Evolutionary conservation across 163 green algal genomes (phyloP).

Genomic region (Volvox carteri): DNA sequence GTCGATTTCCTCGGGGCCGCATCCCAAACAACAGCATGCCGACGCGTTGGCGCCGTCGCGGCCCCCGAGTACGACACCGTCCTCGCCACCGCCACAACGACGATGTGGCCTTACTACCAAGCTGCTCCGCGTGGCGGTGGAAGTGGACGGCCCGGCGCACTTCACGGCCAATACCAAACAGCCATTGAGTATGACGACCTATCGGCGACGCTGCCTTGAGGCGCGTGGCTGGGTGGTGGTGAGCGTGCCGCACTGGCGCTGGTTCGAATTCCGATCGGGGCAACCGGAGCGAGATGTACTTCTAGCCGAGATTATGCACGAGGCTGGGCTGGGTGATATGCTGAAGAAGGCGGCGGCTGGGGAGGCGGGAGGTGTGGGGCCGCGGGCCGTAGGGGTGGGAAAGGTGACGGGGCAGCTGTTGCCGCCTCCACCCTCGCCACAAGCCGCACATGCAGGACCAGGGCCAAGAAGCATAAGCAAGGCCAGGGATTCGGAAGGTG

Average conservation of each 20-base stretch:
- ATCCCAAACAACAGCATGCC: too few species aligned
- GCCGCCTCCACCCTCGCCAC: too few species aligned
- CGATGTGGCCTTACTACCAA: not conserved
- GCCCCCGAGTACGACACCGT: not conserved
- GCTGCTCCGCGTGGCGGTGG: constrained; percentile 22
- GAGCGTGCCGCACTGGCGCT: constrained; percentile 27
- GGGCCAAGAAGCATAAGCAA: too few species aligned
- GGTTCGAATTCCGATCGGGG: not conserved
- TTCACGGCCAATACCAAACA: constrained; percentile 50
- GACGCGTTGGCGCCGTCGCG: too few species aligned
- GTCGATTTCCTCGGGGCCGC: too few species aligned
- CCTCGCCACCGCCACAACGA: not conserved
- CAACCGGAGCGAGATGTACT: not conserved
- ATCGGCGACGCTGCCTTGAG: constrained; percentile 46
- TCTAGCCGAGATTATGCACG: not conserved
- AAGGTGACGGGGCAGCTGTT: too few species aligned
- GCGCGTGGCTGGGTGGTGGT: constrained; percentile 48
- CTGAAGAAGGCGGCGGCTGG: constrained; percentile 5
- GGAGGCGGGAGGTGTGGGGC: constrained; percentile 4
- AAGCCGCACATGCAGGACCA: too few species aligned
- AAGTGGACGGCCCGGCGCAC: constrained; percentile 50
- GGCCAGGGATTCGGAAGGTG: too few species aligned
- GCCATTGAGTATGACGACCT: constrained; percentile 15
- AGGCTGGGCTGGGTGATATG: not conserved
- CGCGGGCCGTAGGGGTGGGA: too few species aligned